phyloP scores from a whole-genome alignment of 1,284 basidiomycete species.

The Marasmius oreades region DNA sequence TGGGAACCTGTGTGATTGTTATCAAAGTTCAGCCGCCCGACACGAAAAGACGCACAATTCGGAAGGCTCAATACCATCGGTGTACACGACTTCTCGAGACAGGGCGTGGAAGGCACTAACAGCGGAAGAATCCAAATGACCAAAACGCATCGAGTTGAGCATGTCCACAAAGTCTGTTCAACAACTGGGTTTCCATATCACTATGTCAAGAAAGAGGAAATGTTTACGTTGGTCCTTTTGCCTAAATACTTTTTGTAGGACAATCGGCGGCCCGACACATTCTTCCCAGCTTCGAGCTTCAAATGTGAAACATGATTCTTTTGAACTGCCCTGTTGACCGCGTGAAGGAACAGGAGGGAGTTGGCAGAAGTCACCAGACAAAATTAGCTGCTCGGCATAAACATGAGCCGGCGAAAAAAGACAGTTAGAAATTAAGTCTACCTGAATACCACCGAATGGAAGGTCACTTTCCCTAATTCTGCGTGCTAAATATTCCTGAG shows the following conservation, averaged over 20 bases:
- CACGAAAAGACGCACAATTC: constrained; percentile 54
- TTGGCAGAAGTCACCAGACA: constrained; percentile 93
- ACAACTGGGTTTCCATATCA: neutral
- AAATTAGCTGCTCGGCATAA: constrained; percentile 55
- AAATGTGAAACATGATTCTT: constrained; percentile 68
- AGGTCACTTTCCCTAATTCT: constrained; percentile 48
- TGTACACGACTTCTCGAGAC: constrained; percentile 56
- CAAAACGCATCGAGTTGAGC: constrained; percentile 92
- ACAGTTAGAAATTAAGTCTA: constrained; percentile 31
- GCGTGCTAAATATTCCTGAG: constrained; percentile 55
- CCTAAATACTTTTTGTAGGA: constrained; percentile 65
- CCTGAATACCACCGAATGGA: constrained; percentile 90
- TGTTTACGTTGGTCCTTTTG: constrained; percentile 54
- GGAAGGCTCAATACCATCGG: constrained; percentile 76
- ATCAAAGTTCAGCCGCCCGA: constrained; percentile 3
- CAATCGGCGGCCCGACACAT: constrained; percentile 54
- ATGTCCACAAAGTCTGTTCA: constrained; percentile 78
- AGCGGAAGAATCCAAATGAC: constrained; percentile 55
- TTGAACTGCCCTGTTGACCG: constrained; percentile 20
- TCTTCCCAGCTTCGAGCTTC: constrained; percentile 75
- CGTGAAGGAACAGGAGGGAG: constrained; percentile 77
- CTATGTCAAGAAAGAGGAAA: neutral
- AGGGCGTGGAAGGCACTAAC: constrained; percentile 61
- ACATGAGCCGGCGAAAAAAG: neutral
- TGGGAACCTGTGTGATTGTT: constrained; percentile 55